Base-by-base conservation (phyloP, 768 basidiomycete species). In the Lentinula lateritia region DNA sequence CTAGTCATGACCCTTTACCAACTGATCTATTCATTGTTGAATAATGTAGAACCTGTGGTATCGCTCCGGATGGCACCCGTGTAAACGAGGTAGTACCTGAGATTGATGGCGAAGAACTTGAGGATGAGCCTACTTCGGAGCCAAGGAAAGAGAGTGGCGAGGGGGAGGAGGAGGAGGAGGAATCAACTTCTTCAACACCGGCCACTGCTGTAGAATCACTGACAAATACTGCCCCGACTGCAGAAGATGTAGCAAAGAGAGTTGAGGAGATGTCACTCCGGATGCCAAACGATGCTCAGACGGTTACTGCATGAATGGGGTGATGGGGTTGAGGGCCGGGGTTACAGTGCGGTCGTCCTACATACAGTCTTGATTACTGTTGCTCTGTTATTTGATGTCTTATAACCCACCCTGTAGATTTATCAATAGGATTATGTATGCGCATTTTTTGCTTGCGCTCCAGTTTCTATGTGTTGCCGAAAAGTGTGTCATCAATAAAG, bases 11-110 rank as follows among this genome's bases (percentile, higher is more conserved):
- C 38, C 7, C 0, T 5, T 43, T 35, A 4, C 0, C 6, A 5
- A 3, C n/a, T 7, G 28, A 16, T 16, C 48, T 43, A 36, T 7
- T 61, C 55, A 3, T 38, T 57, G 16, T 18, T 2, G 10, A 39
- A 50, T 57, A n/a, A 39, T n/a, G 0, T 60, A 86, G 85, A 5
- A 78, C 81, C 39, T 86, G 84, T 68, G 79, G 80, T 13, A 79
- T 86, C 39, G 77, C 82, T 10, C 70, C 80, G 18, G 85, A 87
- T 36, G 85, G 85, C 10, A 80, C 83, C 0, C 75, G 85, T 6
- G 63, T 76, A 16, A 68, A 68, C 38, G 70, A 68, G 23, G 28
- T 56, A 2, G 41, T 56, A 5, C 41, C 23, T 15, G 58, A 59
- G 10, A 32, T 59, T 8, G 58, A 36, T 38, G 23, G 9, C 5